These are phyloP conservation scores for Solanum sitiens DNA, from an alignment of 257 asterid species.

Conservation along the genomic window DNA sequence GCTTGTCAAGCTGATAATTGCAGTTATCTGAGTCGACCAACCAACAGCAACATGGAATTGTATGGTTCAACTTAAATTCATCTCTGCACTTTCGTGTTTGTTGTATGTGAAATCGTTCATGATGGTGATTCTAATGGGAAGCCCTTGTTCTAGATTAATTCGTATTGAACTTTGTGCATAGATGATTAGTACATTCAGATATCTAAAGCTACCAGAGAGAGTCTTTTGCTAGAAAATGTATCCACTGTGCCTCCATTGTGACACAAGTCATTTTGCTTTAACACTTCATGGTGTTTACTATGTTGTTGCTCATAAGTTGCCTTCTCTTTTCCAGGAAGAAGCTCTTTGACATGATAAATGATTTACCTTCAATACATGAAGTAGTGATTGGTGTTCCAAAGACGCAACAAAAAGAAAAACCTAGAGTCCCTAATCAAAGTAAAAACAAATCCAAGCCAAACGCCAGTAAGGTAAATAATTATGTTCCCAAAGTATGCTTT, in stretches of 20 bases:
- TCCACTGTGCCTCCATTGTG: neutral
- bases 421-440: constrained; percentile 38
- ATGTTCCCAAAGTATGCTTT: neutral
- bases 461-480: constrained; percentile 32
- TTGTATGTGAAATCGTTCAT: neutral
- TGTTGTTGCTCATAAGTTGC: neutral
- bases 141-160: neutral
- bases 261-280: neutral
- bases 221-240: neutral
- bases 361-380: constrained; percentile 68
- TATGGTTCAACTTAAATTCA: neutral
- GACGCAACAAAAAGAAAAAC: constrained; percentile 54
- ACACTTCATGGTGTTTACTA: neutral
- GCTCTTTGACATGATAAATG: constrained; percentile 71
- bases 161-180: neutral
- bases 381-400: constrained; percentile 58
- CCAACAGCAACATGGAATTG: neutral
- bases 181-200: neutral
- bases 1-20: neutral
- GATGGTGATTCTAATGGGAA: neutral
- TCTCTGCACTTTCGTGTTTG: neutral
- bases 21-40: neutral
- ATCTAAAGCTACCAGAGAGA: neutral
- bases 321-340: constrained; percentile 45
- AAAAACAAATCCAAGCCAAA: constrained; percentile 47